Conservation (phyloP, 2,329 filamentous ascomycete species). For the Fusarium tuaranense region DNA sequence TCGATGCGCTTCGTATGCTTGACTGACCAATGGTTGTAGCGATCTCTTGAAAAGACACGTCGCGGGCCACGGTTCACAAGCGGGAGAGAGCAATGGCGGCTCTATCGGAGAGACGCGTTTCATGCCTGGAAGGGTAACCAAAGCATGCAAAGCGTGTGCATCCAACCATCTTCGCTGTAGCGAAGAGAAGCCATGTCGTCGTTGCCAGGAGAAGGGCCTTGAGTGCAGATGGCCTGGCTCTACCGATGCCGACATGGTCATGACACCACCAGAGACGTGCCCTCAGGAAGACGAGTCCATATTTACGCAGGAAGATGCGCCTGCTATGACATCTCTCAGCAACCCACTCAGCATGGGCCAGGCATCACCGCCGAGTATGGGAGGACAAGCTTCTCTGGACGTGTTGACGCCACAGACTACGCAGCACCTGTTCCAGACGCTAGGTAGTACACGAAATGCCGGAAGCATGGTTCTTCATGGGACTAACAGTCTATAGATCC, state of each 20-base stretch:
- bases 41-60: conserved; percentile 45
- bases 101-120: conserved; percentile 13
- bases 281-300: conserved; percentile 9
- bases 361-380: conserved; percentile 10
- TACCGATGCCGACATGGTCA: conserved; percentile 13
- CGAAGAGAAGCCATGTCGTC: conserved; percentile 47
- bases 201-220: conserved; percentile 44
- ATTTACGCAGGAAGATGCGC: conserved; percentile 3
- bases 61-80: conserved; percentile 33
- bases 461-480: no score
- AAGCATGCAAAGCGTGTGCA: conserved; percentile 46
- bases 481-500: conserved; percentile 15
- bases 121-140: conserved; percentile 39
- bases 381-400: conserved; percentile 8
- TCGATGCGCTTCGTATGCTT: no score
- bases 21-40: conserved; percentile 15
- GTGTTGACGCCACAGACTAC: conserved; percentile 25
- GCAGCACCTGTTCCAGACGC: conserved; percentile 19
- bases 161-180: conserved; percentile 47
- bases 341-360: not conserved
- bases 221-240: conserved; percentile 42
- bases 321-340: conserved; percentile 1
- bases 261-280: conserved; percentile 23
- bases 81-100: conserved; percentile 1
- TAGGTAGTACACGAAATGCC: conserved; percentile 4